phyloP scores from a whole-genome alignment of 495 filamentous ascomycete species.

The Trichoderma erinaceum region DNA sequence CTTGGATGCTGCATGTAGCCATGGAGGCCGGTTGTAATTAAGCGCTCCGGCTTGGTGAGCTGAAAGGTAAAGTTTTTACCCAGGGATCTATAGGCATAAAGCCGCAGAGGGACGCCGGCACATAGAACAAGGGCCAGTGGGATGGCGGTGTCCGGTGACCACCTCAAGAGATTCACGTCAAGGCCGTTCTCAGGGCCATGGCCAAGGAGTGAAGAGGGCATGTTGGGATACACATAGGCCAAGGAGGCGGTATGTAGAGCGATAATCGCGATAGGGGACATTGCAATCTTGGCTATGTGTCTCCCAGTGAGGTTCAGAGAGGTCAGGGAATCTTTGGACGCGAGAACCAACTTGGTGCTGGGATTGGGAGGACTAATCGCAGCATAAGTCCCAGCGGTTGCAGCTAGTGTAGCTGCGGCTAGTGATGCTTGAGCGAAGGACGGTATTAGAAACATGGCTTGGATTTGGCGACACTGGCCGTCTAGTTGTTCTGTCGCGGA shows the following conservation, averaged over 20 bases:
- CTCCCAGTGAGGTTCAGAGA: background rate
- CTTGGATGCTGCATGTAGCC: background rate
- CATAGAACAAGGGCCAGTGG: background rate
- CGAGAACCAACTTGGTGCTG: background rate
- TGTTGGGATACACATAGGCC: background rate
- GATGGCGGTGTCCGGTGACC: background rate
- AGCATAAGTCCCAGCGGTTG: background rate
- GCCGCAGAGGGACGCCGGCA: constrained; percentile 7
- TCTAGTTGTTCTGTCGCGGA: no score
- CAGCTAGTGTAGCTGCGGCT: background rate
- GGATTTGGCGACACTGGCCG: no score
- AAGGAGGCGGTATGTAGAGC: background rate
- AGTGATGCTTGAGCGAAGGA: background rate
- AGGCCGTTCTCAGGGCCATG: background rate
- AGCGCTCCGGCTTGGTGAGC: background rate
- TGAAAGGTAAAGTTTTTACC: background rate
- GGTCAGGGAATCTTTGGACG: background rate
- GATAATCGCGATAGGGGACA: background rate
- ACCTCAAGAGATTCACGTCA: background rate
- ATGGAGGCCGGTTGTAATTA: background rate
- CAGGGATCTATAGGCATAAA: background rate
- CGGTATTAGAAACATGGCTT: no score
- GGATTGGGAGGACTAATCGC: background rate
- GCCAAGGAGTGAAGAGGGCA: background rate
- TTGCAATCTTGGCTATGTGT: background rate